phyloP scores from a whole-genome alignment of 2,329 filamentous ascomycete species.

The Verticillium nonalfalfae region DNA sequence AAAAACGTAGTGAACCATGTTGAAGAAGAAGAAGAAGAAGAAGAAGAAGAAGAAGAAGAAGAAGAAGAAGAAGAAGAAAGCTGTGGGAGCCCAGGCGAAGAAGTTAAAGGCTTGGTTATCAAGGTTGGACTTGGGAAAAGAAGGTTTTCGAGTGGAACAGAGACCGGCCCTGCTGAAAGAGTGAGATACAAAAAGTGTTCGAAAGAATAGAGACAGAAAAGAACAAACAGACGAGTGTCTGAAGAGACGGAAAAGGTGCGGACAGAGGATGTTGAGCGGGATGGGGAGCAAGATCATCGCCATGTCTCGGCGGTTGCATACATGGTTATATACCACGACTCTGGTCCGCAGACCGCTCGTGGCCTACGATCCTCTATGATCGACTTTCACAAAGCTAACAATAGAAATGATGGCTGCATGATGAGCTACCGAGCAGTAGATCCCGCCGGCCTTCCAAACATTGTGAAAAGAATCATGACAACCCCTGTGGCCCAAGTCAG shows the following conservation, averaged over 20 bases:
- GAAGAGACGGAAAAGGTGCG: not conserved
- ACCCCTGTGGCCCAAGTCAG: not conserved
- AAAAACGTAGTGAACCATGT: slow-evolving; percentile 8
- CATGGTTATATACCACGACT: not conserved
- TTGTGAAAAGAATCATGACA: not conserved
- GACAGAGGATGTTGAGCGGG: not conserved
- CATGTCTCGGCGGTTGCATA: not conserved
- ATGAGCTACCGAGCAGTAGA: not conserved
- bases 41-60: not conserved
- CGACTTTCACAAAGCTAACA: not conserved
- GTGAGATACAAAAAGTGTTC: not conserved
- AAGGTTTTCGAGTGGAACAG: not conserved
- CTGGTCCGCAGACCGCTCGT: not conserved
- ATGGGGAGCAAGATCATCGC: not conserved
- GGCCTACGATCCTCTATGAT: not conserved
- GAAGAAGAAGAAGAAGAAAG: not conserved
- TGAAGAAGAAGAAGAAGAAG: not conserved
- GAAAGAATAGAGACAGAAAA: not conserved
- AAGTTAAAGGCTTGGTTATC: not conserved
- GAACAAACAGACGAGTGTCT: slow-evolving; percentile 6
- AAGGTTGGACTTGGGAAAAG: not conserved
- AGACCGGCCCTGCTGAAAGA: not conserved
- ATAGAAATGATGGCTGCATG: not conserved
- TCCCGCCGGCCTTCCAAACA: not conserved
- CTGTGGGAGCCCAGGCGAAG: too few relatives aligned